Evolutionary conservation across 148 eudicot species (phyloP).

Genomic region (Pharnaceum exiguum): DNA sequence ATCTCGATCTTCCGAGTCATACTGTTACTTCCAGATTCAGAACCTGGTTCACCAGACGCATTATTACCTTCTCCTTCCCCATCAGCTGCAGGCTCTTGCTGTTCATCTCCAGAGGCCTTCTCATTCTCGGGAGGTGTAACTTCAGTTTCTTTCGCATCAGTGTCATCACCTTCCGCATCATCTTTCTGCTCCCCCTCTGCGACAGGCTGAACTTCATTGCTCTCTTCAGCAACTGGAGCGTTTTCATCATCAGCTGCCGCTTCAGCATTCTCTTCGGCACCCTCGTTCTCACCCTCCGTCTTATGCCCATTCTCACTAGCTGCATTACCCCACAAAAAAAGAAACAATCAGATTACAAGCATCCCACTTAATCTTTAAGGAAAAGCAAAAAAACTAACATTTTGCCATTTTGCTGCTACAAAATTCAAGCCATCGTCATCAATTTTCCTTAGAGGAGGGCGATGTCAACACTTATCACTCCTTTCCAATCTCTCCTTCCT

Average conservation of each 20-base stretch:
- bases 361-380: background rate
- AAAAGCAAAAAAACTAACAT: background rate
- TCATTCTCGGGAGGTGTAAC: slow-evolving; percentile 16
- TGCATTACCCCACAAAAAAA: background rate
- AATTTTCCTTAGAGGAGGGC: background rate
- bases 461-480: too few species aligned
- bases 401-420: background rate
- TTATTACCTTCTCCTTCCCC: slow-evolving; percentile 26
- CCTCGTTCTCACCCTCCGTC: slow-evolving; percentile 33
- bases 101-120: slow-evolving; percentile 28
- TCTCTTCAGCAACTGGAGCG: slow-evolving; percentile 13
- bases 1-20: slow-evolving; percentile 65
- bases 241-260: slow-evolving; percentile 15
- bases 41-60: slow-evolving; percentile 23
- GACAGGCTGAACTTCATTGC: slow-evolving; percentile 18
- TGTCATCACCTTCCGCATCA: slow-evolving; percentile 17
- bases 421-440: background rate
- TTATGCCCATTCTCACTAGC: slow-evolving; percentile 47
- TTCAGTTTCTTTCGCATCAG: slow-evolving; percentile 13
- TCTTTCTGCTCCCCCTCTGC: slow-evolving; percentile 25
- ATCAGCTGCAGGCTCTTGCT: slow-evolving; percentile 25
- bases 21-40: slow-evolving; percentile 32
- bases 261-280: slow-evolving; percentile 16
- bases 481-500: too few species aligned
- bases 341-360: background rate